Conservation (phyloP, 2,329 filamentous ascomycete species). For the Cryphonectria naterciae region DNA sequence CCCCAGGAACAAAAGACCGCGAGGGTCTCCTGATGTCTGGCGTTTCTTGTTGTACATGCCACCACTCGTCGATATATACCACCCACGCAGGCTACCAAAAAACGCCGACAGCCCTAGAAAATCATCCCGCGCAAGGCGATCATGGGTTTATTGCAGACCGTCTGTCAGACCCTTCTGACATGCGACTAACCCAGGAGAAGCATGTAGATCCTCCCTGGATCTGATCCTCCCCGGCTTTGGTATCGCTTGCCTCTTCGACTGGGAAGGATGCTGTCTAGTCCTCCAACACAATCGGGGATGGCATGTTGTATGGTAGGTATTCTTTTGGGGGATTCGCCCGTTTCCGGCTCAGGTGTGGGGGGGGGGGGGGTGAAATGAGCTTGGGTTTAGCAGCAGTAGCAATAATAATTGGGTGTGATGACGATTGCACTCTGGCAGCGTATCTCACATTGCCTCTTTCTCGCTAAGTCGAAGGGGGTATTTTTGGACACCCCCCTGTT, state of each 20-base stretch:
- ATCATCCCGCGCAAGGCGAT: not conserved
- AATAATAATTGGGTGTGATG: not conserved
- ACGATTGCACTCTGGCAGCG: not conserved
- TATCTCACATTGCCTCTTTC: not conserved
- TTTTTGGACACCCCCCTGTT: too few relatives aligned
- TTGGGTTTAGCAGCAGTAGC: not conserved
- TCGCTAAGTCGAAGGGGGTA: too few relatives aligned
- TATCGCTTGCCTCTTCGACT: not conserved
- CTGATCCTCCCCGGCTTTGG: not conserved
- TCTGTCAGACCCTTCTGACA: not conserved
- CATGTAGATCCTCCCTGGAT: not conserved
- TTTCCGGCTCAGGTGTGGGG: not conserved
- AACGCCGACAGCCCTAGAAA: not conserved
- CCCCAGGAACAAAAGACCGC: not conserved
- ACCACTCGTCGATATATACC: not conserved
- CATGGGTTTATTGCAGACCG: not conserved
- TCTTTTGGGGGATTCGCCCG: not conserved
- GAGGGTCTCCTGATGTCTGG: not conserved
- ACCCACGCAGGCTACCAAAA: not conserved
- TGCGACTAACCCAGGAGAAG: not conserved
- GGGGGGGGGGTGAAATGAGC: too few relatives aligned
- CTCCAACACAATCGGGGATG: not conserved
- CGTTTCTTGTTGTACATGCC: not conserved
- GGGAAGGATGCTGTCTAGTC: not conserved
- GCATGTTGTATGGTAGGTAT: not conserved